Conservation (phyloP, 2,329 filamentous ascomycete genomes). For the Neonectria neomacrospora region DNA sequence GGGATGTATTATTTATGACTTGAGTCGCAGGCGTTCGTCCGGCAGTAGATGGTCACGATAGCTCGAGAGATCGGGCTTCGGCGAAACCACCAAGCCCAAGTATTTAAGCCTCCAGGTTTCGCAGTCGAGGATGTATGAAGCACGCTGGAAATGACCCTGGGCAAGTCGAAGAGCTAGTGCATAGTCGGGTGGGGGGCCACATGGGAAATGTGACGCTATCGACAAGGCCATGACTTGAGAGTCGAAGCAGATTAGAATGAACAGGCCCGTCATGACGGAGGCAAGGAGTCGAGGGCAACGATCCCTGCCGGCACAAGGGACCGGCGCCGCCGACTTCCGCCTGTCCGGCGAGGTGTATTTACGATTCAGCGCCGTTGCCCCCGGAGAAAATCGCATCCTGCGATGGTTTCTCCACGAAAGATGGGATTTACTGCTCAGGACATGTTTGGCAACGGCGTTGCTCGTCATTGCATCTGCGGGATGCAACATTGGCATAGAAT, state of each 20-base stretch:
- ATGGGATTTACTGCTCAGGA: too few relatives aligned
- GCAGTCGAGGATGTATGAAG: not conserved
- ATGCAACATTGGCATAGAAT: not conserved
- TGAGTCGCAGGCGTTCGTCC: constrained; percentile 4
- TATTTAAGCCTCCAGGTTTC: constrained; percentile 11
- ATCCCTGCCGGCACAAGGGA: not conserved
- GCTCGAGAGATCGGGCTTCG: not conserved
- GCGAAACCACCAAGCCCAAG: constrained; percentile 3
- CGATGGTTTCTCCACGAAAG: not conserved
- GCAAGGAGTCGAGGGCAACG: not conserved
- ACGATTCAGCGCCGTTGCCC: not conserved
- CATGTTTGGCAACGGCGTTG: not conserved
- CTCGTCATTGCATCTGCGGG: not conserved
- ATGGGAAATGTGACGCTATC: constrained; percentile 14
- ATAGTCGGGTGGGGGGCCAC: constrained; percentile 8
- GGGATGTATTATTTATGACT: not conserved
- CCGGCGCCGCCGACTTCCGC: not conserved
- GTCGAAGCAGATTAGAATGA: constrained; percentile 2
- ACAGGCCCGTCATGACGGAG: not conserved
- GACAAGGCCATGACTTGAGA: constrained; percentile 3
- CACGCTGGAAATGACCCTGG: constrained; percentile 2
- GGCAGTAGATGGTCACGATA: not conserved
- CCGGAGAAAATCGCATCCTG: not conserved
- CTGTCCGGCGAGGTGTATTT: not conserved
- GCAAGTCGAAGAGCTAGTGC: not conserved